Evolutionary conservation across 805 yeast species (phyloP).

Genomic region (Priceomyces fermenticarens): DNA sequence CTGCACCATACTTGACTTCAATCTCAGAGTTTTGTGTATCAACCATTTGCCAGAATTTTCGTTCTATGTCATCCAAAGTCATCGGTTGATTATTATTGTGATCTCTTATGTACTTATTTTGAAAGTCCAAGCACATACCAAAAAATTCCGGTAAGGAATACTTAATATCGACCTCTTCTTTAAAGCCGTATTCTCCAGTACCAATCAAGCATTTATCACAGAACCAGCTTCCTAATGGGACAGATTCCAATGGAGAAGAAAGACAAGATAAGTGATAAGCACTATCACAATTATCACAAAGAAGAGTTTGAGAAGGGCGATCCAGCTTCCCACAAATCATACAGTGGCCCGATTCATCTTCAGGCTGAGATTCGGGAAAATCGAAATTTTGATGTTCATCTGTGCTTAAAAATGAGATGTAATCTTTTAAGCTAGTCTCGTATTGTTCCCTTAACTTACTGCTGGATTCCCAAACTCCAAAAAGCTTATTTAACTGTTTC

Average conservation of each 20-base stretch:
- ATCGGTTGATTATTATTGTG: slow-evolving; percentile 30
- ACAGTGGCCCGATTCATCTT: slow-evolving; percentile 39
- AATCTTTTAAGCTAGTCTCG: slow-evolving; percentile 21
- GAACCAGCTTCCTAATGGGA: slow-evolving; percentile 69
- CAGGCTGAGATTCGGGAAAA: slow-evolving; percentile 30
- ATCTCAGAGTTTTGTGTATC: slow-evolving; percentile 41
- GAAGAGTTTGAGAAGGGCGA: slow-evolving; percentile 45
- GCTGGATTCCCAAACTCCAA: slow-evolving; percentile 17
- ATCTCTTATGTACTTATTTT: slow-evolving; percentile 35
- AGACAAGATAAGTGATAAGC: slow-evolving; percentile 69
- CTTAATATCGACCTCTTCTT: slow-evolving; percentile 51
- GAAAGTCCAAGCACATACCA: slow-evolving; percentile 50
- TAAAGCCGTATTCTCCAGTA: slow-evolving; percentile 85
- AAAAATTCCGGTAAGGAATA: slow-evolving; percentile 63
- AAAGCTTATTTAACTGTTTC: slow-evolving; percentile 19
- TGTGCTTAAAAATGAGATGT: slow-evolving; percentile 30
- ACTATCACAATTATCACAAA: slow-evolving; percentile 75
- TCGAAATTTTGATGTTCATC: slow-evolving; percentile 18
- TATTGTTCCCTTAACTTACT: slow-evolving; percentile 21
- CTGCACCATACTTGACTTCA: slow-evolving; percentile 81
- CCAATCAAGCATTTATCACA: slow-evolving; percentile 85
- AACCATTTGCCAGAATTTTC: slow-evolving; percentile 61
- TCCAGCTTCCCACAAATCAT: slow-evolving; percentile 46
- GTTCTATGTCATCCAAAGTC: slow-evolving; percentile 49
- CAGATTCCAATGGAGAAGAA: slow-evolving; percentile 47